These are phyloP conservation scores for Metschnikowia chrysomelidarum DNA, from an alignment of 805 yeast genomes.

Conservation along the genomic window DNA sequence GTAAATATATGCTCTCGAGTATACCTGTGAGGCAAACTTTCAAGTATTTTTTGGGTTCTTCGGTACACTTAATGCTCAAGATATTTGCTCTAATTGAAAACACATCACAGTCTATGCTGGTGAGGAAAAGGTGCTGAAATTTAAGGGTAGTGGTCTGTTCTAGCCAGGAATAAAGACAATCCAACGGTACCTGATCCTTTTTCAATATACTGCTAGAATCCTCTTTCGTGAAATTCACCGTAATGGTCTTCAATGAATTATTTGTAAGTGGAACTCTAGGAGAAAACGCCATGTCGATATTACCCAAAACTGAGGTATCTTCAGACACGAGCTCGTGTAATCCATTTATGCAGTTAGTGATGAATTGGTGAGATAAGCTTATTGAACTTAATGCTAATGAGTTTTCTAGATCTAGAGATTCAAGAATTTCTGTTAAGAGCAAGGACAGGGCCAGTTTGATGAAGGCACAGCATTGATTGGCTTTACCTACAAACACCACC, in stretches of 20 bases:
- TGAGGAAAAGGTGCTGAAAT: slow-evolving; percentile 9
- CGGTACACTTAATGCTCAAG: slow-evolving; percentile 2
- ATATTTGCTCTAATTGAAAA: slow-evolving; percentile 4
- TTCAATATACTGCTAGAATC: slow-evolving; percentile 8
- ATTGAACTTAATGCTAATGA: slow-evolving; percentile 10
- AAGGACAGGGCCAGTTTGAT: slow-evolving; percentile 7
- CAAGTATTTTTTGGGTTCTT: background rate
- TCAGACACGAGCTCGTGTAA: background rate
- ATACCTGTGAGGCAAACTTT: background rate
- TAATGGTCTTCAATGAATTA: slow-evolving; percentile 11
- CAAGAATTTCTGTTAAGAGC: slow-evolving; percentile 14
- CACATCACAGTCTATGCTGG: slow-evolving; percentile 7
- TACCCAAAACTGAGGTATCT: slow-evolving; percentile 8
- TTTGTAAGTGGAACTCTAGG: slow-evolving; percentile 10
- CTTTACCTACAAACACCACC: slow-evolving; percentile 9
- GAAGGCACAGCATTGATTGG: slow-evolving; percentile 4
- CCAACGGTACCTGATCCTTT: slow-evolving; percentile 4
- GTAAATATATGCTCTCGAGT: background rate
- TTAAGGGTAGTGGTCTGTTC: slow-evolving; percentile 11
- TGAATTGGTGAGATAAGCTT: slow-evolving; percentile 1
- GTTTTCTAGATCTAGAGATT: slow-evolving; percentile 10
- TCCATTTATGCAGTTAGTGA: slow-evolving; percentile 6
- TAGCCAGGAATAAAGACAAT: slow-evolving; percentile 12
- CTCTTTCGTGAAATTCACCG: slow-evolving; percentile 8
- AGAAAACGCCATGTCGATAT: slow-evolving; percentile 10